These are phyloP conservation scores for Xylaria digitata DNA, from an alignment of 2,329 filamentous ascomycete genomes.

Conservation along the genomic window DNA sequence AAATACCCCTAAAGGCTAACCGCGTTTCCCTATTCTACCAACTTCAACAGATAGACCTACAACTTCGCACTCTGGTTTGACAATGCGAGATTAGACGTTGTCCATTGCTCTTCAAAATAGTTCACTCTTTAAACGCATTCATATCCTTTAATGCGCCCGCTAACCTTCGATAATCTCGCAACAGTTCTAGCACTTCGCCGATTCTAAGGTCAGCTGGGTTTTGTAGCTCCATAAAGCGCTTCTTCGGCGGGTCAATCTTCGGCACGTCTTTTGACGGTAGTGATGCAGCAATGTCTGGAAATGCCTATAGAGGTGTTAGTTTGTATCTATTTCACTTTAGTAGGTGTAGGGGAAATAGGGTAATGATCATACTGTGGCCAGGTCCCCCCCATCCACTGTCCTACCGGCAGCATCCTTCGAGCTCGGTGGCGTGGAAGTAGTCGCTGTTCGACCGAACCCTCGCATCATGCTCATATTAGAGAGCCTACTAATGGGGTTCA, in stretches of 20 bases:
- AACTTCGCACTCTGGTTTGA: background rate
- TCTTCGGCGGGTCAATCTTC: slow-evolving; percentile 73
- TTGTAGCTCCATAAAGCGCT: slow-evolving; percentile 78
- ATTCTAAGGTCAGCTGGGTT: slow-evolving; percentile 77
- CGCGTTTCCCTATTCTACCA: slow-evolving; percentile 2
- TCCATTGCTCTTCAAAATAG: background rate
- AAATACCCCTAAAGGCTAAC: slow-evolving; percentile 29
- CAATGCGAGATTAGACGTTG: background rate
- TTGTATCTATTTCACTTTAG: background rate
- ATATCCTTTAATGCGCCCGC: slow-evolving; percentile 72
- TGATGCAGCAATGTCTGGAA: slow-evolving; percentile 67
- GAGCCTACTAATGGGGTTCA: slow-evolving; percentile 86
- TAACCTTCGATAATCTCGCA: slow-evolving; percentile 80
- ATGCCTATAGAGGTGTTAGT: slow-evolving; percentile 58
- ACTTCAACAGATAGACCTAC: slow-evolving; percentile 3
- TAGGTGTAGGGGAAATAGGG: background rate
- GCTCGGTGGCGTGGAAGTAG: slow-evolving; percentile 55
- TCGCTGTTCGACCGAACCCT: slow-evolving; percentile 73
- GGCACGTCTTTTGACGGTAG: slow-evolving; percentile 66
- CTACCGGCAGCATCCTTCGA: slow-evolving; percentile 52
- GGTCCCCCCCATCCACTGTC: slow-evolving; percentile 63
- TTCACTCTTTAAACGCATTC: slow-evolving; percentile 65
- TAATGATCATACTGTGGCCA: slow-evolving; percentile 63
- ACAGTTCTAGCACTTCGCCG: slow-evolving; percentile 76
- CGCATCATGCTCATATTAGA: slow-evolving; percentile 79